Evolutionary conservation across 208 protist genomes (phyloP).

Genomic region (Crithidia expoeki): DNA sequence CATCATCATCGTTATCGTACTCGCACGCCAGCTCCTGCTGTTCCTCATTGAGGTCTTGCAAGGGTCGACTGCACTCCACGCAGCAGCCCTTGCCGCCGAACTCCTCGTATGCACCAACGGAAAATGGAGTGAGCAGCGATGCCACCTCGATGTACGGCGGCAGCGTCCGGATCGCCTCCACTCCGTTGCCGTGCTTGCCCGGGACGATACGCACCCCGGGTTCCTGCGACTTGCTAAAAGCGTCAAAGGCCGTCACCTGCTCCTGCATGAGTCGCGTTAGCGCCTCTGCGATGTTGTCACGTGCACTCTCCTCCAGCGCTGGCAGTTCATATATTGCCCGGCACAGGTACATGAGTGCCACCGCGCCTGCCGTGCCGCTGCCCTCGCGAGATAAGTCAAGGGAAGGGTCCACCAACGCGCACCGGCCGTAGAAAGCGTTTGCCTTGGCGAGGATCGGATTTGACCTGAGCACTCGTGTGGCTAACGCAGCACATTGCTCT

Average conservation of each 20-base stretch:
- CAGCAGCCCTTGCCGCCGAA: conserved; percentile 49
- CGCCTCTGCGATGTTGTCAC: conserved; percentile 30
- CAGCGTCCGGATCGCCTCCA: conserved; percentile 44
- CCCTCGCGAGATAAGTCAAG: conserved; percentile 14
- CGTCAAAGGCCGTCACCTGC: conserved; percentile 5
- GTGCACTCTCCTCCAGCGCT: conserved; percentile 42
- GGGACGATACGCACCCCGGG: conserved; percentile 17
- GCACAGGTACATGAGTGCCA: conserved; percentile 67
- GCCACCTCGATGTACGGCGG: conserved; percentile 48
- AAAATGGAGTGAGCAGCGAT: conserved; percentile 58
- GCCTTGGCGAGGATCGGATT: conserved; percentile 86
- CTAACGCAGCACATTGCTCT: conserved; percentile 47
- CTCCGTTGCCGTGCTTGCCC: conserved; percentile 46
- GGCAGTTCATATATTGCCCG: conserved; percentile 77
- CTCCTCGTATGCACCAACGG: conserved; percentile 69
- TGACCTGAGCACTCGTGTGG: conserved; percentile 41
- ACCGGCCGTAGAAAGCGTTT: conserved; percentile 80
- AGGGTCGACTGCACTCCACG: conserved; percentile 46
- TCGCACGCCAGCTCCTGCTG: neutral
- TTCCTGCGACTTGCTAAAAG: conserved; percentile 24
- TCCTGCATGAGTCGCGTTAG: conserved; percentile 32
- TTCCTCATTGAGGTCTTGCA: neutral
- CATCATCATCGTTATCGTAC: neutral
- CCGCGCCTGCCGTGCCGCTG: conserved; percentile 20
- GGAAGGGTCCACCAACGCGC: conserved; percentile 35